Base-by-base conservation (phyloP, 768 basidiomycete species). In the Boletus rufocinnamomeus region DNA sequence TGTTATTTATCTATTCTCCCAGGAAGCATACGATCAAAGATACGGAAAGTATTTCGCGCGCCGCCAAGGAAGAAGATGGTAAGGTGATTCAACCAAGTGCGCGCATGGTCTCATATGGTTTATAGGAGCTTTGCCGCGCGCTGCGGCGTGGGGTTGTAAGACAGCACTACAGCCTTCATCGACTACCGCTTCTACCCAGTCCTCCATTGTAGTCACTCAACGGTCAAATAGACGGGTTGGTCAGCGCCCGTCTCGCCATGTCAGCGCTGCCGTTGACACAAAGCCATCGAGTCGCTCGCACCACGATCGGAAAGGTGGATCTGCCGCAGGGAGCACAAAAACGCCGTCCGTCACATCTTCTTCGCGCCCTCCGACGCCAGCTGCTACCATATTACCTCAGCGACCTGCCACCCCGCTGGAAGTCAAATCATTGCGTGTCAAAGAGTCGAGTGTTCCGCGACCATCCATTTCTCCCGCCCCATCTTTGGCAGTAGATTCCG, bases 1-100 rank as follows among this genome's bases (percentile, higher is more conserved):
- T 30, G 16, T 54, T 35, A 45, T 50, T 58, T 2, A 63, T 32
- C 49, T 57, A 1, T 57, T 52, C 6, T 35, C 40, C 48, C 54
- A 94, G 93, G 68, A 94, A 94, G 84, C 93, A 95, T 71, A 92
- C 92, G 0, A 90, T 94, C 77, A 95, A 95, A 75, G 88, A 91
- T 25, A 91, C 89, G 4, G 93, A 94, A 71, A 88, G 80, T 53
- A 77, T 88, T 44, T 72, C 83, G 5, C 80, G 86, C 5, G 69
- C 79, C 14, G 71, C 77, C 13, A 84, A 86, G 76, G 88, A 86
- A 64, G 77, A 76, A 2, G 85, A 91, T 48, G 87, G 89, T 68
- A 46, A 50, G 56, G n/a, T 58, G 32, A 63, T 58, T 34, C 46
- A 47, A 50, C 25, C 1, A 40, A 50, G 9, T 37, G 6, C 11